These are phyloP conservation scores for Alternaria dauci DNA, from an alignment of 2,329 filamentous ascomycete species.

Conservation along the genomic window DNA sequence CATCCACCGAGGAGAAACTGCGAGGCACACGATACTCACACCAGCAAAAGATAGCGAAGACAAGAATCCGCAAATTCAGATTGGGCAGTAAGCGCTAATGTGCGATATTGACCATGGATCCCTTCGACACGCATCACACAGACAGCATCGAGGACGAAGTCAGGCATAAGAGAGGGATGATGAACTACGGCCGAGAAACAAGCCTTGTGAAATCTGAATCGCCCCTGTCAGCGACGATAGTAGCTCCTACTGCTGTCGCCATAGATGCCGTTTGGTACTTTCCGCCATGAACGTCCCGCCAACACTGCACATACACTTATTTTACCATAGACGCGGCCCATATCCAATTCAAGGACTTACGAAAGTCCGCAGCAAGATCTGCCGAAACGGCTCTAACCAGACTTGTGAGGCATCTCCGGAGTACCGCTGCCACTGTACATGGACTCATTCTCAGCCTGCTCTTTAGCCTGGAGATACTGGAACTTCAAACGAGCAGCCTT, in stretches of 20 bases:
- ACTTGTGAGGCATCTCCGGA: neutral
- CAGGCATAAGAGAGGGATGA: neutral
- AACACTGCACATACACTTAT: neutral
- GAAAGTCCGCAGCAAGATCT: neutral
- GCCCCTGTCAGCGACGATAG: neutral
- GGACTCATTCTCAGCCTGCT: slow-evolving; percentile 20
- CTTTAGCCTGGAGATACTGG: slow-evolving; percentile 32
- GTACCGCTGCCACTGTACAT: slow-evolving; percentile 5
- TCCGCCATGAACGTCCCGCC: neutral
- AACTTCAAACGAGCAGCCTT: slow-evolving; percentile 34
- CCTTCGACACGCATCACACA: neutral
- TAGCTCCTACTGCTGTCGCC: neutral
- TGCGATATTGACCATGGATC: neutral
- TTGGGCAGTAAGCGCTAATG: neutral
- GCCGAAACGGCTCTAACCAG: slow-evolving; percentile 2
- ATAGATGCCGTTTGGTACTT: neutral
- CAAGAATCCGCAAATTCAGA: neutral
- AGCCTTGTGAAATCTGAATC: neutral
- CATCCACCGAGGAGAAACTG: neutral
- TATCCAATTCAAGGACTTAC: neutral
- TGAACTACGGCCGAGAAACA: neutral
- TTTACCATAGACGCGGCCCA: neutral
- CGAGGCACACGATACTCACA: neutral
- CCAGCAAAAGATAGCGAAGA: neutral
- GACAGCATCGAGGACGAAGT: neutral